A percentile compares a stretch with the other conserved stretches of the same genome.
phyloP scores from a whole-genome alignment of 805 yeast species.

The Candida suzukii region DNA sequence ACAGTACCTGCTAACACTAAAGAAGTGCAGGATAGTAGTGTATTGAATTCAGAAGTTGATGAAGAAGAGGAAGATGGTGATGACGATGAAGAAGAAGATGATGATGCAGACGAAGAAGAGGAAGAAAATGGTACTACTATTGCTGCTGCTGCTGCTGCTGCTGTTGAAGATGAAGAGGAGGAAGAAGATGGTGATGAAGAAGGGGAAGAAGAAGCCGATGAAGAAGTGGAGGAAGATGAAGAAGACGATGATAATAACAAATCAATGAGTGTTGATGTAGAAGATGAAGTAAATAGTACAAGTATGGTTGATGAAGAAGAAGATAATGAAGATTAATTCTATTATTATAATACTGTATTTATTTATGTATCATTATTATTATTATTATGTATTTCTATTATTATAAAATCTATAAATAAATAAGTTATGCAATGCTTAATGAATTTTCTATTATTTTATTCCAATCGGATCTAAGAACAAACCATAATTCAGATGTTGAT shows the following conservation, averaged over 20 bases:
- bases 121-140: conserved; percentile 1
- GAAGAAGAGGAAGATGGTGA: too few relatives aligned
- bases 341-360: too few relatives aligned
- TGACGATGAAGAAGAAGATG: too few relatives aligned
- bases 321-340: too few relatives aligned
- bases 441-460: conserved; percentile 38
- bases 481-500: conserved; percentile 32
- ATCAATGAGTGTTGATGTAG: too few relatives aligned
- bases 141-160: too few relatives aligned
- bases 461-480: conserved; percentile 47
- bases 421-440: conserved; percentile 6
- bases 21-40: background rate
- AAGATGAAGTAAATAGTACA: too few relatives aligned
- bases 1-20: background rate
- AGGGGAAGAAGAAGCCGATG: conserved; percentile 1
- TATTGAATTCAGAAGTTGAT: background rate
- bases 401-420: background rate
- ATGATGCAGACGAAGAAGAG: too few relatives aligned
- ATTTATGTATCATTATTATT: too few relatives aligned
- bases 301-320: background rate
- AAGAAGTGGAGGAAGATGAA: background rate
- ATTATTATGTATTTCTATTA: too few relatives aligned
- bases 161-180: conserved; percentile 5
- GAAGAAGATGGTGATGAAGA: conserved; percentile 15
- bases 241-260: background rate